Conservation (phyloP, 2,329 filamentous ascomycete species). For the Talaromyces sp. region DNA sequence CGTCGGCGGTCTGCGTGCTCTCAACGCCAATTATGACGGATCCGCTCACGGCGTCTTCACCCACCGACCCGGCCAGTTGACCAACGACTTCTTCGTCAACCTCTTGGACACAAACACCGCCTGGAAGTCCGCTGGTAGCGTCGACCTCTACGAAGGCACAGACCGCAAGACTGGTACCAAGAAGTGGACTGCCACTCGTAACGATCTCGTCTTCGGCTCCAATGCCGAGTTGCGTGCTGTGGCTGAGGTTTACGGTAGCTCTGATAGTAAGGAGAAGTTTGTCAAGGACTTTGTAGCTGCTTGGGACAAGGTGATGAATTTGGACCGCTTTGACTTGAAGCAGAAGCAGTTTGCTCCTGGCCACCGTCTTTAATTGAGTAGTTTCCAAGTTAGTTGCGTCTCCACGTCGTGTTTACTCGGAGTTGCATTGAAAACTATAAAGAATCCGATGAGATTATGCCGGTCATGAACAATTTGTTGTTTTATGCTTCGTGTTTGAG, state of each 20-base stretch:
- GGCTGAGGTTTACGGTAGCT: slow-evolving; percentile 64
- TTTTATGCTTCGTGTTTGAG: neutral
- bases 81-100: slow-evolving; percentile 81
- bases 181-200: slow-evolving; percentile 68
- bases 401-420: neutral
- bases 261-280: slow-evolving; percentile 61
- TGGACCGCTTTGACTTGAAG: slow-evolving; percentile 65
- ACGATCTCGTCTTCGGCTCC: slow-evolving; percentile 69
- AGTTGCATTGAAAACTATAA: neutral
- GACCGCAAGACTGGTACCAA: slow-evolving; percentile 63
- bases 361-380: slow-evolving; percentile 4
- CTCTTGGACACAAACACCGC: slow-evolving; percentile 64
- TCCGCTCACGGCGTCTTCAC: slow-evolving; percentile 67
- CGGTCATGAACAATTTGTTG: neutral
- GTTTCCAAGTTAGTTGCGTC: neutral
- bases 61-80: slow-evolving; percentile 62
- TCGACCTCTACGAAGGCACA: slow-evolving; percentile 60
- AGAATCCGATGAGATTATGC: neutral
- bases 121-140: slow-evolving; percentile 55
- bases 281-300: slow-evolving; percentile 67
- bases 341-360: neutral
- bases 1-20: slow-evolving; percentile 66
- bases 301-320: slow-evolving; percentile 72
- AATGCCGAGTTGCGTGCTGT: slow-evolving; percentile 70
- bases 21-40: slow-evolving; percentile 69